Evolutionary conservation across 495 filamentous ascomycete species (phyloP).

Genomic region (Oidiodendron maius): DNA sequence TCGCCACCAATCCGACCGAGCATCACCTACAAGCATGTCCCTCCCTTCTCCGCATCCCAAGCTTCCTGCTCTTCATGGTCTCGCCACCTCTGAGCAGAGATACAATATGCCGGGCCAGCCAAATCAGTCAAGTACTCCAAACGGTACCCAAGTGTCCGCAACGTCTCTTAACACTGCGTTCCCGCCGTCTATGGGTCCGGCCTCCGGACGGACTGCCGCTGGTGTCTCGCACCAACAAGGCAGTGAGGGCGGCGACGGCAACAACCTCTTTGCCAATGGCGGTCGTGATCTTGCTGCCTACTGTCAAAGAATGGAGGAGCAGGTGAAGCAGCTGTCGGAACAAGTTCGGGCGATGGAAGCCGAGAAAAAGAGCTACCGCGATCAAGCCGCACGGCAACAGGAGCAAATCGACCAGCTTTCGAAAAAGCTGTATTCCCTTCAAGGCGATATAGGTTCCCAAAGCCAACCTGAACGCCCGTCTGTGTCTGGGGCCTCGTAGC

Average conservation of each 20-base stretch:
- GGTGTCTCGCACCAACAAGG: slow-evolving; percentile 19
- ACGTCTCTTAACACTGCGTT: slow-evolving; percentile 15
- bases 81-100: slow-evolving; percentile 42
- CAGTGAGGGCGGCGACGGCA: slow-evolving; percentile 30
- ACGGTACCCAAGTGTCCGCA: slow-evolving; percentile 1
- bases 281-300: slow-evolving; percentile 43
- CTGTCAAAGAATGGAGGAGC: slow-evolving; percentile 43
- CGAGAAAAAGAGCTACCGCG: slow-evolving; percentile 13
- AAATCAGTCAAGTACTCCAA: slow-evolving; percentile 13
- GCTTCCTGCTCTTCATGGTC: slow-evolving; percentile 32
- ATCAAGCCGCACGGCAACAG: slow-evolving; percentile 19
- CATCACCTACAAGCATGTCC: slow-evolving; percentile 33
- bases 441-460: slow-evolving; percentile 24
- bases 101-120: slow-evolving; percentile 36
- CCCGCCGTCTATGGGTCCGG: slow-evolving; percentile 11
- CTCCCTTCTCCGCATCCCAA: slow-evolving; percentile 32
- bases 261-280: slow-evolving; percentile 34
- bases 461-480: slow-evolving; percentile 6
- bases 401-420: slow-evolving; percentile 33
- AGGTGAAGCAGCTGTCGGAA: slow-evolving; percentile 32
- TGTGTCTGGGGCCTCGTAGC: slow-evolving; percentile 15
- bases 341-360: slow-evolving; percentile 35
- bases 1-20: slow-evolving; percentile 41
- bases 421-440: slow-evolving; percentile 29
- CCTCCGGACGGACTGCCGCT: slow-evolving; percentile 7